Percentiles rank a stretch among this genome's conserved stretches.
Evolutionary conservation across 129 eudicot genomes (phyloP).

Genomic region (Escallonia rubra): DNA sequence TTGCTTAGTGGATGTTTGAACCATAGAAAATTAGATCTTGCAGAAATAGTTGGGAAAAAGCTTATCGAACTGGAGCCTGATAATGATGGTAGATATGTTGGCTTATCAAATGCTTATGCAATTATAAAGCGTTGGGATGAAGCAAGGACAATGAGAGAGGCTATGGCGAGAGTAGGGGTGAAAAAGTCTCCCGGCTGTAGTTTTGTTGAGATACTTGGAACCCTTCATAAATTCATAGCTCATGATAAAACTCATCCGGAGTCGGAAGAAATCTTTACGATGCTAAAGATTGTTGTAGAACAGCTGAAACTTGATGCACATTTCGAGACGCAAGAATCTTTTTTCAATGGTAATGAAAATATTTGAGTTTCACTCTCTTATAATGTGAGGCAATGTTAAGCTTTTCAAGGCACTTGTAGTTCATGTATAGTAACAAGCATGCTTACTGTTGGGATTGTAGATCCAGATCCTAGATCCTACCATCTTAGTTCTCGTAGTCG

Average conservation of each 20-base stretch:
- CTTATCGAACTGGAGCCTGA: conserved; percentile 75
- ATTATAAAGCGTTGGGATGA: conserved; percentile 66
- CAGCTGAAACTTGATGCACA: conserved; percentile 38
- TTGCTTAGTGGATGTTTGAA: conserved; percentile 77
- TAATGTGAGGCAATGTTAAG: not conserved
- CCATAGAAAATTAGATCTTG: conserved; percentile 71
- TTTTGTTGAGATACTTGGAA: conserved; percentile 66
- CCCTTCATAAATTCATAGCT: conserved; percentile 66
- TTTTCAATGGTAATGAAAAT: conserved; percentile 24
- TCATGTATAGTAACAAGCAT: not conserved
- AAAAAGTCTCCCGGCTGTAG: conserved; percentile 87
- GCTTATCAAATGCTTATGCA: conserved; percentile 87
- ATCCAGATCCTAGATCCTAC: no score
- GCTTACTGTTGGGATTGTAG: no score
- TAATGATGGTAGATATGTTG: conserved; percentile 92
- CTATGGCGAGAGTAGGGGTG: conserved; percentile 80
- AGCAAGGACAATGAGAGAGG: conserved; percentile 65
- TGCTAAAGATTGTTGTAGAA: conserved; percentile 39
- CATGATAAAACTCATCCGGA: conserved; percentile 79
- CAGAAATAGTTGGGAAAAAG: conserved; percentile 66
- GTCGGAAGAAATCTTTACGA: conserved; percentile 45
- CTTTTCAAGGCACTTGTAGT: not conserved
- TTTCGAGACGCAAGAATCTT: conserved; percentile 21
- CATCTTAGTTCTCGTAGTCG: no score
- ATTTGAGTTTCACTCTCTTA: conserved; percentile 15